Evolutionary conservation across 208 protist genomes (phyloP).

Genomic region (Trypanosoma cruzi): DNA sequence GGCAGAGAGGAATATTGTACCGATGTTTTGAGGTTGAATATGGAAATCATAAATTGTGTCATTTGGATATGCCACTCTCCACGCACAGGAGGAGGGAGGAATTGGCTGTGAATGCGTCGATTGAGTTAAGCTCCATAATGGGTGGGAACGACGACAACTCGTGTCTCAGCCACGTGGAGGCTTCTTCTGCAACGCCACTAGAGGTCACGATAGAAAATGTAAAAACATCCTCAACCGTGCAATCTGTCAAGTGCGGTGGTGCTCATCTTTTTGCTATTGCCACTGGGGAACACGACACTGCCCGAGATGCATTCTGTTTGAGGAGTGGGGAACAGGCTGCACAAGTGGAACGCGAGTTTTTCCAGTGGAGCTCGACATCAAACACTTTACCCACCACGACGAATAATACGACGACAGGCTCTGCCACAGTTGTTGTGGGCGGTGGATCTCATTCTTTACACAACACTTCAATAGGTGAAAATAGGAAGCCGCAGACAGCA

Average conservation of each 20-base stretch:
- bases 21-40: background rate
- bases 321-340: background rate
- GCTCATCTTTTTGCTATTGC: background rate
- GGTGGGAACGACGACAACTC: slow-evolving; percentile 4
- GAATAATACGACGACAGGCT: slow-evolving; percentile 7
- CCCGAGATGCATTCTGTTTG: background rate
- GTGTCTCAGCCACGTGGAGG: background rate
- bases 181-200: background rate
- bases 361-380: slow-evolving; percentile 76
- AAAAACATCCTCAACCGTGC: slow-evolving; percentile 7
- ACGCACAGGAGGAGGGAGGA: background rate
- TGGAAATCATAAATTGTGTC: background rate
- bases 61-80: background rate
- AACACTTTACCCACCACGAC: slow-evolving; percentile 32
- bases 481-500: background rate
- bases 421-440: slow-evolving; percentile 5
- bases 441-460: background rate
- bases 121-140: slow-evolving; percentile 15
- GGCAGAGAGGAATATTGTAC: slow-evolving; percentile 3
- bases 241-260: slow-evolving; percentile 1
- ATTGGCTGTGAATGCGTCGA: background rate
- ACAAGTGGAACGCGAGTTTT: slow-evolving; percentile 23
- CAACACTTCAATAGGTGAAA: background rate
- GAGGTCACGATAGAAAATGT: background rate
- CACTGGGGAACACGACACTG: background rate